Evolutionary conservation across 2,329 filamentous ascomycete species (phyloP), one percentile per base, ranked within the genome.

Genomic region (Paraphaeosphaeria sporulosa): DNA sequence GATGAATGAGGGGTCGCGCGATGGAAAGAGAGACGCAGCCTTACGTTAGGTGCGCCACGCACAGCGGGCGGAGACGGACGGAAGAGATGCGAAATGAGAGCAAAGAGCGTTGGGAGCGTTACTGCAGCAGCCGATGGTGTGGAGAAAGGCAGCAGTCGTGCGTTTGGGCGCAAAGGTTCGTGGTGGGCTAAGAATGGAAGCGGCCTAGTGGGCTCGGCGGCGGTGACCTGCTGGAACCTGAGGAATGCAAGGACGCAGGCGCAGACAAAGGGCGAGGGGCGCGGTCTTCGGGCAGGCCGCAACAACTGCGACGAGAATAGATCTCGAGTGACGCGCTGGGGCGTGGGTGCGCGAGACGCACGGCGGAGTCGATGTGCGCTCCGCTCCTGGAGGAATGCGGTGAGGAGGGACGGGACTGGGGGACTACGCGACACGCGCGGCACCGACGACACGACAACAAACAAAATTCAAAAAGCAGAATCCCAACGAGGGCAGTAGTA

Each of bases 61-160:
- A 68, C 63, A 64, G 68, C 62, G 66, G 65, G 71, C 67, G 66
- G 67, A 68, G 67, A 68, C 65, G 59, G 55, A 44, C 62, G 58
- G 62, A 67, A 64, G 58, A 68, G 62, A 60, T 62, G 66, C 66
- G 64, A 63, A 68, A 68, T 57, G 65, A 65, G 64, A 64, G 67
- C 63, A 70, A 60, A 66, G 65, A 61, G 63, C 65, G 59, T 68
- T 64, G 63, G 63, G 51, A 66, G 65, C 62, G 61, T 64, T 65
- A 53, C 47, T 68, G 36, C 53, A 47, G 46, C 64, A 60, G 65
- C 59, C 48, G 61, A 64, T 62, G 62, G 27, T 70, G 61, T 66
- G 67, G 68, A 65, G 65, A 57, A 67, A 71, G 66, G 69, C 68
- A 69, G 69, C 66, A 67, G 63, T 63, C 64, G 68, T 63, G 68